Percentiles rank a stretch among this genome's conserved stretches.
Conservation (phyloP, 768 basidiomycete genomes). For the Hortiboletus flavorubellus region DNA sequence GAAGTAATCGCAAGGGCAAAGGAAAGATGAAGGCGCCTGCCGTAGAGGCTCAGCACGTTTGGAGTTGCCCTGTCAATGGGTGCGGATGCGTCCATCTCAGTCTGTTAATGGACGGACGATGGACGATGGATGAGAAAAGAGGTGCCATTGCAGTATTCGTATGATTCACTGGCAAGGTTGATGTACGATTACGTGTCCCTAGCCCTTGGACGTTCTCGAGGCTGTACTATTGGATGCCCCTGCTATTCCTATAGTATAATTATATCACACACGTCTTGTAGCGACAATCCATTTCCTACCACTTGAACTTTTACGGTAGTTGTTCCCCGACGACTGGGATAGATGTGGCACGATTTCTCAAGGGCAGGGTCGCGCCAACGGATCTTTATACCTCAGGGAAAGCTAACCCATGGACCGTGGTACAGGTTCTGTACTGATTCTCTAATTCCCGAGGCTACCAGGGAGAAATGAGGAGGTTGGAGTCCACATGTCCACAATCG, state of each 20-base stretch:
- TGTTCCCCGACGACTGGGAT: neutral
- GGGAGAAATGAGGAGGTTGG: neutral
- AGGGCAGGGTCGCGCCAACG: neutral
- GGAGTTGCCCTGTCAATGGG: constrained; percentile 60
- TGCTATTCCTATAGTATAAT: constrained; percentile 7
- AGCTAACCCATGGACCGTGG: neutral
- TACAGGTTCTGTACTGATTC: neutral
- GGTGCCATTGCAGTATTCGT: constrained; percentile 40
- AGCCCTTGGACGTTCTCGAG: neutral
- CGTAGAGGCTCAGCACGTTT: constrained; percentile 51
- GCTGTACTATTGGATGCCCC: constrained; percentile 2
- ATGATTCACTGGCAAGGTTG: constrained; percentile 22
- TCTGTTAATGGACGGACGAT: constrained; percentile 53
- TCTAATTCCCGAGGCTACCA: constrained; percentile 7
- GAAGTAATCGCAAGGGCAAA: constrained; percentile 30
- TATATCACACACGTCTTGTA: constrained; percentile 18
- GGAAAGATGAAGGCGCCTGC: constrained; percentile 34
- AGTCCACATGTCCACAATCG: constrained; percentile 15
- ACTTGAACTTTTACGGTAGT: neutral
- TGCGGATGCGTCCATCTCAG: constrained; percentile 57
- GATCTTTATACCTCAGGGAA: too few relatives aligned
- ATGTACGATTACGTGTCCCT: constrained; percentile 17
- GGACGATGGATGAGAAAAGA: constrained; percentile 53
- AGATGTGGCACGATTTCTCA: neutral
- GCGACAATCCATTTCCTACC: neutral